phyloP scores from a whole-genome alignment of 305 asterid genomes.

The Rubia tinctorum region DNA sequence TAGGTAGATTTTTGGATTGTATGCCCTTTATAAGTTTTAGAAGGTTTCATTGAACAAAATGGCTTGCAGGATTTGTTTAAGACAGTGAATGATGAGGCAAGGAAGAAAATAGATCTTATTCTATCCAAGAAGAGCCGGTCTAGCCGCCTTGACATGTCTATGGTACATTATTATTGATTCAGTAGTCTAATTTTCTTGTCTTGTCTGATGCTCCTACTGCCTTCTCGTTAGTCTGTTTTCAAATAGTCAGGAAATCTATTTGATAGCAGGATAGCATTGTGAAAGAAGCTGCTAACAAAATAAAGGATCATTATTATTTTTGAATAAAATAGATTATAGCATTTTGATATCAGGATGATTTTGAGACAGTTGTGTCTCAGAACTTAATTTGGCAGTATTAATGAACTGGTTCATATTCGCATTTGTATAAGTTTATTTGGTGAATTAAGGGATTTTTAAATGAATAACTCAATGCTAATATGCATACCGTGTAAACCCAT shows the following conservation, averaged over 20 bases:
- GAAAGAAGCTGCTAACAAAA: not conserved
- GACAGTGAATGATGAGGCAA: conserved; percentile 72
- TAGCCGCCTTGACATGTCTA: conserved; percentile 56
- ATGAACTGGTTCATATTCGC: not conserved
- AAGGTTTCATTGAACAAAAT: conserved; percentile 16
- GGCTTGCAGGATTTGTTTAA: conserved; percentile 76
- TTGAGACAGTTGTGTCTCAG: not conserved
- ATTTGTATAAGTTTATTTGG: not conserved
- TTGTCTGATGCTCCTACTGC: not conserved
- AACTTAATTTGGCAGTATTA: not conserved
- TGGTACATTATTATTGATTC: conserved; percentile 39
- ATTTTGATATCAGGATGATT: too few relatives aligned
- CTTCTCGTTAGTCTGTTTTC: conserved; percentile 1
- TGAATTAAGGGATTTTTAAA: not conserved
- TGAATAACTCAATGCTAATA: not conserved
- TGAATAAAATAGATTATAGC: too few relatives aligned
- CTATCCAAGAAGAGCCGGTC: conserved; percentile 48
- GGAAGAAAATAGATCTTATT: conserved; percentile 33
- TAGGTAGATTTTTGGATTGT: conserved; percentile 5
- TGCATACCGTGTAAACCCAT: not conserved
- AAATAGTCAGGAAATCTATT: not conserved
- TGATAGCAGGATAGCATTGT: not conserved
- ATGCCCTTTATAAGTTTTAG: not conserved
- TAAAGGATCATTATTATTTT: not conserved
- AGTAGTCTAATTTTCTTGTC: not conserved